Base-by-base conservation (phyloP, 257 asterid genomes). In the Solanum dulcamara region DNA sequence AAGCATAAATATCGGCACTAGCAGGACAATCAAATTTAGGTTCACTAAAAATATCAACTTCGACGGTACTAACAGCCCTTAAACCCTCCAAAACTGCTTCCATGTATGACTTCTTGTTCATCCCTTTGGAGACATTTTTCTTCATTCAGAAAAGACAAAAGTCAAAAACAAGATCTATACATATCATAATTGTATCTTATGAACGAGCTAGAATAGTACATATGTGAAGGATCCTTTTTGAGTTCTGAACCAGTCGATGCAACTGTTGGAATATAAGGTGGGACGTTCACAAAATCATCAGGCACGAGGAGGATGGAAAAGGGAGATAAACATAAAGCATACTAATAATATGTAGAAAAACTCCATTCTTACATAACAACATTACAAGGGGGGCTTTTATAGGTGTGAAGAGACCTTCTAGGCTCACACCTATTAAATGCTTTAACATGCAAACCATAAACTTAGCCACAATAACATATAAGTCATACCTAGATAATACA, bases 81-180 rank as follows among this genome's bases (percentile, higher is more conserved):
- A 95, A 87, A 80, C 99, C 98, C 87, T 91, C 92, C 59, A 95
- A 75, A 88, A 95, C 98, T 15, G 98, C 98, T 90, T 93, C 93
- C 87, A 95, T 84, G 88, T 96, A 96, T 13, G 98, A 95, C 85
- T 91, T 89, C 91, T 96, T 95, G 94, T 90, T 96, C 99, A 95
- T 96, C 89, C 96, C 98, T 85, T 92, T 93, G 50, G 93, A 89
- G 80, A 90, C 94, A 88, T 95, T 95, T 90, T 89, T 90, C 99
- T 96, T 91, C 87, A 87, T 68, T 18, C 28, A 40, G 66, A 60
- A 46, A 72, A 38, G 77, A 37, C n/a, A 53, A n/a, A n/a, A 26
- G 14, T 30, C 81, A 26, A 60, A 22, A 72, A 74, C 74, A 60
- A 13, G 57, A 24, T 33, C n/a, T 80, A 40, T 37, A 42, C 10